Evolutionary conservation across 768 basidiomycete species (phyloP).

Genomic region (Boletus subcaerulescens): DNA sequence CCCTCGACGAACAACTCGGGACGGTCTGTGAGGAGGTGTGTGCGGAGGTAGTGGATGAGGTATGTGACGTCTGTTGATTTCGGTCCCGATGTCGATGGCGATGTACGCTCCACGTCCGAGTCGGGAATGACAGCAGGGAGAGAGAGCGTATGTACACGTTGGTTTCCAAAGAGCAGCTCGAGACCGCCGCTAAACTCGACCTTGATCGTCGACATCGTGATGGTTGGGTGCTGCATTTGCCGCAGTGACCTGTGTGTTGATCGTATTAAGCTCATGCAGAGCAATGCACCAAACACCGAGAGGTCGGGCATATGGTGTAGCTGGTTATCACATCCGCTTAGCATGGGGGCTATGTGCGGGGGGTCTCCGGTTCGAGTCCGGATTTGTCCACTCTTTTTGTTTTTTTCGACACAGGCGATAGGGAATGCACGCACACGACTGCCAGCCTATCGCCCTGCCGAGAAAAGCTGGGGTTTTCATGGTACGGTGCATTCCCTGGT

Average conservation of each 20-base stretch:
- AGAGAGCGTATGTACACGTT: constrained; percentile 54
- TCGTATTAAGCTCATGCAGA: too few species aligned
- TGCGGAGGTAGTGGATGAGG: constrained; percentile 75
- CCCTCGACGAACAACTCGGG: constrained; percentile 88
- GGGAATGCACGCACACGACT: neutral
- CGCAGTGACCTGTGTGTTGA: too few species aligned
- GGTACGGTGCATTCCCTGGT: too few species aligned
- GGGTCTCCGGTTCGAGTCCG: constrained; percentile 41
- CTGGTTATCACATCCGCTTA: constrained; percentile 42
- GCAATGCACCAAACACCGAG: too few species aligned
- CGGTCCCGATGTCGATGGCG: constrained; percentile 7
- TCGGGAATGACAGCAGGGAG: constrained; percentile 45
- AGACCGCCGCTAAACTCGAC: constrained; percentile 84
- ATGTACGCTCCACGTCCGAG: too few species aligned
- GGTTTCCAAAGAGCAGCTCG: constrained; percentile 77
- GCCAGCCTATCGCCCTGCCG: too few species aligned
- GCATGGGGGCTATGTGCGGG: constrained; percentile 35
- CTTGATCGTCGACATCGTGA: constrained; percentile 33
- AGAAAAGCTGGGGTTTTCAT: too few species aligned
- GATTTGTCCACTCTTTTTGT: constrained; percentile 36
- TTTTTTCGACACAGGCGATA: neutral
- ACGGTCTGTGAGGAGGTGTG: constrained; percentile 77
- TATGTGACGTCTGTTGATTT: constrained; percentile 63
- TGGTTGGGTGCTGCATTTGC: too few species aligned
- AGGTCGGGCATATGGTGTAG: constrained; percentile 37